Evolutionary conservation across 192 early-diverging fungal species (phyloP).

Genomic region (Coemansia sp.): DNA sequence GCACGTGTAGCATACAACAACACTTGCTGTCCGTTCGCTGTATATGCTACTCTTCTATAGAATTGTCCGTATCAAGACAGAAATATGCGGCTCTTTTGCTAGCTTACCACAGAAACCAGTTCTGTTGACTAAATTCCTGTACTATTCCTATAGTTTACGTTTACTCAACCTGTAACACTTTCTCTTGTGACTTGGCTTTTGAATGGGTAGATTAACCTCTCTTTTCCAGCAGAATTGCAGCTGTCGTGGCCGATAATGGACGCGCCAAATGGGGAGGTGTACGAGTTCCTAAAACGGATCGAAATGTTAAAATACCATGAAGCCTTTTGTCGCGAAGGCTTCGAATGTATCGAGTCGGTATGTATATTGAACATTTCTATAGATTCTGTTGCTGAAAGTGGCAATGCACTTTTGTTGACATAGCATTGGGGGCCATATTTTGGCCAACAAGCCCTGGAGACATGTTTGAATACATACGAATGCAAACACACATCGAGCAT

Average conservation of each 20-base stretch:
- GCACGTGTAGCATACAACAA: not conserved
- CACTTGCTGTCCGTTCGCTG: not conserved
- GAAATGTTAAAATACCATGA: conserved; percentile 48
- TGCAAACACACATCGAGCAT: not conserved
- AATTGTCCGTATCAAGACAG: not conserved
- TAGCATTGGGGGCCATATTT: no score
- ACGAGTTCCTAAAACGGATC: conserved; percentile 29
- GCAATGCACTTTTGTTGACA: no score
- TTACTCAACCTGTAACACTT: not conserved
- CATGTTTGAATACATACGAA: not conserved
- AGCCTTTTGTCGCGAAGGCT: conserved; percentile 47
- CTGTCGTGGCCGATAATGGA: conserved; percentile 29
- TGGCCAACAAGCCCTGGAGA: no score
- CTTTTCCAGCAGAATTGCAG: not conserved
- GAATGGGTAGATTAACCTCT: not conserved
- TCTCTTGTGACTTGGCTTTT: not conserved
- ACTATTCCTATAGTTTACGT: not conserved
- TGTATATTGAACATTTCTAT: not conserved
- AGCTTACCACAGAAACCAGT: no score
- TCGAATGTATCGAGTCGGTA: conserved; percentile 52
- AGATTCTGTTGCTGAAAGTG: not conserved
- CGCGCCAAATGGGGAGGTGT: conserved; percentile 23
- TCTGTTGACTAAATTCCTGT: not conserved
- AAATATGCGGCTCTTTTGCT: not conserved
- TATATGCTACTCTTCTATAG: not conserved